Evolutionary conservation across 768 basidiomycete genomes (phyloP), one percentile per base, ranked within the genome.

Genomic region (Heimioporus sp.): DNA sequence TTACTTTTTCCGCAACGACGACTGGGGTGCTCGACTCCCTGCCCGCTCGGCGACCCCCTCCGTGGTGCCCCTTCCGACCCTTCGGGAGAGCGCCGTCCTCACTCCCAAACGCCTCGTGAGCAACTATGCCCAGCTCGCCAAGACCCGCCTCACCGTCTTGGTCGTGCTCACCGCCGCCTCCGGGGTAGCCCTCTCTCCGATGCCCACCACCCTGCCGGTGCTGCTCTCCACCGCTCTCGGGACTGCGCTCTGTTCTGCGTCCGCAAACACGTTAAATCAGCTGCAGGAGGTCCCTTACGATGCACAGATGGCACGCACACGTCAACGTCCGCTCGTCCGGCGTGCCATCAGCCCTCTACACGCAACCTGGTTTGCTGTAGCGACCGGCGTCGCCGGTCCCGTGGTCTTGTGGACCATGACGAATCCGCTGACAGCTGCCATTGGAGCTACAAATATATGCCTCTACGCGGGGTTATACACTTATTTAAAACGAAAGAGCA

Each of bases 251-350:
- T 97, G 94, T 66, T 87, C 89, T 6, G 92, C 93, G 3, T 90
- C 94, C 0, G 97, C 97, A 28, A 98, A 98, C 65, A 80, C 96
- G 2, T 77, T 97, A 61, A 99, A 99, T 71, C 93, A 99, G 68
- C 74, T 98, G 4, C 87, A 94, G 63, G 97, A 99, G 71, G 77
- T 91, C 8, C 97, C 97, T 0, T 91, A 93, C 57, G 97, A 99
- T 63, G 95, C 97, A 0, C 97, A 99, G 66, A 98, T 98, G 87
- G 79, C 85, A 0, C 82, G 97, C 42, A 98, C 97, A 0, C 82
- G 95, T 30, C 85, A 78, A 49, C 76, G 97, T 16, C 94, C 96
- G 0, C 81, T 99, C 21, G 92, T 93, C 2, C 82, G 90, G 16
- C 76, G 87, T 31, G 85, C 86, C n/a, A 83, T 98, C 56, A 83